Conservation (phyloP, 257 asterid genomes). For the Capsicum rhomboideum region DNA sequence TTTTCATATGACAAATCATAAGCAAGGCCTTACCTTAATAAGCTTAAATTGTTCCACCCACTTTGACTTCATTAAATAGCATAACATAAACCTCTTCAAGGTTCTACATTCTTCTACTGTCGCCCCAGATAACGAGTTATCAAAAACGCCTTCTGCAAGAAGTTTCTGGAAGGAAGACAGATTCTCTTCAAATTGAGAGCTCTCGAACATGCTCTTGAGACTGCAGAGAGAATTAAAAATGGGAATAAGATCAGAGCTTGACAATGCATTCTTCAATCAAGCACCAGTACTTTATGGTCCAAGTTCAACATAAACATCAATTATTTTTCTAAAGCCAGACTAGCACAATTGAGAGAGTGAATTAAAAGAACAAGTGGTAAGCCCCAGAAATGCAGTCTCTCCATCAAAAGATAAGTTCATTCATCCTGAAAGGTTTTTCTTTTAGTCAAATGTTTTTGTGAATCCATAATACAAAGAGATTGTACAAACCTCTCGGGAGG, state of each 20-base stretch:
- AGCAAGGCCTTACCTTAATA: constrained; percentile 41
- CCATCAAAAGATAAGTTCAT: neutral
- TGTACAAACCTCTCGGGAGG: constrained; percentile 43
- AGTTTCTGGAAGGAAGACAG: constrained; percentile 60
- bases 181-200: constrained; percentile 55
- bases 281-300: neutral
- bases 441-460: neutral
- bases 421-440: neutral
- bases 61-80: constrained; percentile 47
- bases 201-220: constrained; percentile 55
- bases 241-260: neutral
- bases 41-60: constrained; percentile 55
- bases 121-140: constrained; percentile 42
- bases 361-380: neutral
- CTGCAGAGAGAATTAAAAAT: constrained; percentile 21
- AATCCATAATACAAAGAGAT: neutral
- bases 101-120: constrained; percentile 42
- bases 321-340: neutral
- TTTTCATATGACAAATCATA: neutral
- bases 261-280: neutral
- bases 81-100: constrained; percentile 44
- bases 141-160: constrained; percentile 61
- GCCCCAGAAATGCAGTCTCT: neutral
- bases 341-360: neutral
- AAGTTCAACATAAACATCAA: neutral